These are phyloP conservation scores for Akanthomyces dipterigenus DNA, from an alignment of 2,329 filamentous ascomycete species.

Conservation along the genomic window DNA sequence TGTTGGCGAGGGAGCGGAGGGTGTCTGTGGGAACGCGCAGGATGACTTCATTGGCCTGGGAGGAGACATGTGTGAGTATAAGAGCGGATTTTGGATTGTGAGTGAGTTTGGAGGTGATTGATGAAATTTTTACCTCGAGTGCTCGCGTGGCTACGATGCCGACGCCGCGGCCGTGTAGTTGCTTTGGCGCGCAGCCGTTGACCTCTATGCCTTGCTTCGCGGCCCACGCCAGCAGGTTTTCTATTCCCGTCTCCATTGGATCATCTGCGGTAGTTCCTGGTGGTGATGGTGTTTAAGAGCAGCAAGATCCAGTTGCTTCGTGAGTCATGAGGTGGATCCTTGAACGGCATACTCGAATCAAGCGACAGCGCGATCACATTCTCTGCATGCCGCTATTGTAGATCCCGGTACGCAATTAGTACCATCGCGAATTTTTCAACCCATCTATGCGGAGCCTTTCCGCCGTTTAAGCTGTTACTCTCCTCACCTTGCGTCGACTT, in stretches of 20 bases:
- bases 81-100: neutral
- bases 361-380: too few relatives aligned
- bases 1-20: slow-evolving; percentile 58
- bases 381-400: too few relatives aligned
- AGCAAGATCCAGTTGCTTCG: too few relatives aligned
- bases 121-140: slow-evolving; percentile 47
- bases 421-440: too few relatives aligned
- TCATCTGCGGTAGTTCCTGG: neutral
- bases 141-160: slow-evolving; percentile 60
- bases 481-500: too few relatives aligned
- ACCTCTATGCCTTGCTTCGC: slow-evolving; percentile 56
- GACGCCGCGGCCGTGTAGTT: slow-evolving; percentile 2
- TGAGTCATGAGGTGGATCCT: too few relatives aligned
- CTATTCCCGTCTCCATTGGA: slow-evolving; percentile 17
- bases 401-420: too few relatives aligned
- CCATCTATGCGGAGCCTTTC: too few relatives aligned
- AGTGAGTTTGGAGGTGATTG: neutral
- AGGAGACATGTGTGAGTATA: neutral
- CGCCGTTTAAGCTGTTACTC: too few relatives aligned
- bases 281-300: too few relatives aligned
- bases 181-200: slow-evolving; percentile 55
- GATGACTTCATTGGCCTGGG: slow-evolving; percentile 43
- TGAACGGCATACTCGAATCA: too few relatives aligned
- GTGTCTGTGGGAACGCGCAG: slow-evolving; percentile 57
- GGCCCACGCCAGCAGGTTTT: slow-evolving; percentile 63